Evolutionary conservation across 106 monocot species (phyloP).

Genomic region (Platanthera zijinensis): DNA sequence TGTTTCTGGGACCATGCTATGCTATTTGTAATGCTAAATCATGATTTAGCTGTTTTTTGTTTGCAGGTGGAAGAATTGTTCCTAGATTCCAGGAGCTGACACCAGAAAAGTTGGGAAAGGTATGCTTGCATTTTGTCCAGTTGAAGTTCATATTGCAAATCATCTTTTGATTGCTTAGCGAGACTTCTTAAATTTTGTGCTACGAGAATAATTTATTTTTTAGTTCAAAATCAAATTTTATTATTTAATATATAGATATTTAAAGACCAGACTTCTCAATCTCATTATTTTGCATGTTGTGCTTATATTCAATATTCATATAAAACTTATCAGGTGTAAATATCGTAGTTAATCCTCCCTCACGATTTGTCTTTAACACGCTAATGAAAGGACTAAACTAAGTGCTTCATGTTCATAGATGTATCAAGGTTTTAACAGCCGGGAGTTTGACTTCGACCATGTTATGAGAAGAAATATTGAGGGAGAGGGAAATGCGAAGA

Average conservation of each 20-base stretch:
- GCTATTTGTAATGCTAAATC: neutral
- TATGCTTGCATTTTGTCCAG: constrained; percentile 11
- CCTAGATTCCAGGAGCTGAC: constrained; percentile 95
- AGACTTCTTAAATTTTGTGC: neutral
- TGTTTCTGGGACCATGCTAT: neutral
- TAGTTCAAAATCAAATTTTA: neutral
- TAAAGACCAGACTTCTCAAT: neutral
- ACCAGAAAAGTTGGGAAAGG: constrained; percentile 93
- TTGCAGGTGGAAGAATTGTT: constrained; percentile 92
- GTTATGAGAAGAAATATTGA: too few species aligned
- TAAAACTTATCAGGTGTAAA: neutral
- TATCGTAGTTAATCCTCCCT: neutral
- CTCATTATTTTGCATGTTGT: neutral
- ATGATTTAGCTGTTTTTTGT: constrained; percentile 1
- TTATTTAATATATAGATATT: neutral
- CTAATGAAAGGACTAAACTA: too few species aligned
- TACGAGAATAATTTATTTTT: neutral
- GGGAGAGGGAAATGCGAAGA: too few species aligned
- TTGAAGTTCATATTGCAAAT: constrained; percentile 5
- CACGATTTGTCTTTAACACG: neutral
- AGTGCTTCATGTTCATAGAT: neutral
- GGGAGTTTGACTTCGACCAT: neutral
- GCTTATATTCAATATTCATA: neutral
- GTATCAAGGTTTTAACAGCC: neutral
- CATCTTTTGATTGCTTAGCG: neutral